These are phyloP conservation scores for Trichosporon faecale DNA, from an alignment of 1,284 basidiomycete species.

Conservation along the genomic window DNA sequence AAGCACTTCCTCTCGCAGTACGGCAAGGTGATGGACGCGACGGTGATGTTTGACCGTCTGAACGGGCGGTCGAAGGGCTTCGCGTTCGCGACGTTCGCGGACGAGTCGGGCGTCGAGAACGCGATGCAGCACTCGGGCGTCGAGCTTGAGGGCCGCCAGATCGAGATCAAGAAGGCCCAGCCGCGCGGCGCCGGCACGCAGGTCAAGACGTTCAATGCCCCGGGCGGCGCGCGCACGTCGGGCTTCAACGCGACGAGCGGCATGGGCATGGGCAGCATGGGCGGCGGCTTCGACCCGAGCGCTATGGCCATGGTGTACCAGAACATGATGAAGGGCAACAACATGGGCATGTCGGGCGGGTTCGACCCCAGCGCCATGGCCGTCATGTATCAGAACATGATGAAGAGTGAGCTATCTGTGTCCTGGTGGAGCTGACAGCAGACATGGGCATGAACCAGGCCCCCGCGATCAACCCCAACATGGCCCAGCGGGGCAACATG, in stretches of 20 bases:
- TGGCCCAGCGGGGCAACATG: constrained; percentile 31
- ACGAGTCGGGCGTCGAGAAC: constrained; percentile 78
- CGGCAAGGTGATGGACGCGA: constrained; percentile 92
- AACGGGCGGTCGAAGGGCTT: constrained; percentile 95
- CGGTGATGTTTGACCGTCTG: constrained; percentile 97
- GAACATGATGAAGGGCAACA: constrained; percentile 53
- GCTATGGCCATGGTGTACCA: constrained; percentile 59
- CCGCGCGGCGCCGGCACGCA: constrained; percentile 59
- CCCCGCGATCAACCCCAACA: constrained; percentile 51
- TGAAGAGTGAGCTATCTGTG: constrained; percentile 35
- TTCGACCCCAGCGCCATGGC: constrained; percentile 58
- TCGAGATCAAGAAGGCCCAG: constrained; percentile 91
- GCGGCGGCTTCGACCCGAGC: constrained; percentile 53
- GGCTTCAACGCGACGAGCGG: constrained; percentile 25
- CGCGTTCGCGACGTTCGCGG: constrained; percentile 90
- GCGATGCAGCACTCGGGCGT: constrained; percentile 80
- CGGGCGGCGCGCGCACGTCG: constrained; percentile 28
- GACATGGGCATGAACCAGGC: constrained; percentile 43
- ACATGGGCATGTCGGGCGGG: constrained; percentile 32
- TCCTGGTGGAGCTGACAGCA: constrained; percentile 13
- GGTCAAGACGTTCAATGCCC: constrained; percentile 45
- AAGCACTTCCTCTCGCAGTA: constrained; percentile 82
- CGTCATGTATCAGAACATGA: constrained; percentile 58
- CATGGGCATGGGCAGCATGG: constrained; percentile 13
- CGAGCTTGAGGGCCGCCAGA: constrained; percentile 90